Percentiles rank a stretch among this genome's conserved stretches.
phyloP scores from a whole-genome alignment of 2,329 filamentous ascomycete species.

The Alternaria brassicicola region DNA sequence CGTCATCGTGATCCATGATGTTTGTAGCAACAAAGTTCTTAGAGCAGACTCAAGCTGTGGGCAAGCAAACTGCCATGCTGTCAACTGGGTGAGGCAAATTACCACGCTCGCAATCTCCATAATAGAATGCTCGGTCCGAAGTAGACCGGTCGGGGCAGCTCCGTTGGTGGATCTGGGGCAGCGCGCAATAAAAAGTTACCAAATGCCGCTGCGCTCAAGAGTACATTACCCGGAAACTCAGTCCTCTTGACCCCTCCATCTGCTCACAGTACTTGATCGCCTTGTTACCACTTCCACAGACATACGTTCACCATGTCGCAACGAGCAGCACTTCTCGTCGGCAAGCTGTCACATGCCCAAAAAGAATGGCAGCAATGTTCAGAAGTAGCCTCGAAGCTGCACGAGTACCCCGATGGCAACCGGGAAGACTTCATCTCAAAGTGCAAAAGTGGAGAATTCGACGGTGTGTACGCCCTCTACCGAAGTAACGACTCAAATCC shows the following conservation, averaged over 20 bases:
- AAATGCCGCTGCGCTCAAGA: constrained; percentile 23
- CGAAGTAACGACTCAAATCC: constrained; percentile 64
- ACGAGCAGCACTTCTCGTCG: constrained; percentile 54
- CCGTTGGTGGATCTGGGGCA: constrained; percentile 16
- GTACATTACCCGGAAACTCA: constrained; percentile 2
- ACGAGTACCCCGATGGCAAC: constrained; percentile 62
- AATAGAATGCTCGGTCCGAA: constrained; percentile 26
- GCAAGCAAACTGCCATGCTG: neutral
- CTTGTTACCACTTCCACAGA: neutral
- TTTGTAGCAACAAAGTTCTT: constrained; percentile 15
- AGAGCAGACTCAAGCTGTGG: neutral
- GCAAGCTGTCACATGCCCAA: constrained; percentile 52
- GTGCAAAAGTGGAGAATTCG: constrained; percentile 60
- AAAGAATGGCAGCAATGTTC: constrained; percentile 55
- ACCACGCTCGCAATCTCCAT: constrained; percentile 6
- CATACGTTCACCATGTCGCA: constrained; percentile 34
- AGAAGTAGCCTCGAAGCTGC: constrained; percentile 40
- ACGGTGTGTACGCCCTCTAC: constrained; percentile 63
- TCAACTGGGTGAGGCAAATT: constrained; percentile 15
- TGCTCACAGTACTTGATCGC: neutral
- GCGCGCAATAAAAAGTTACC: constrained; percentile 23
- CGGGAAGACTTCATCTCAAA: constrained; percentile 62
- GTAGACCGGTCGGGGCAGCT: constrained; percentile 23
- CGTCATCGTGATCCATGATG: constrained; percentile 1
- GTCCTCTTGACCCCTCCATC: neutral